phyloP scores from a whole-genome alignment of 371 early-diverging fungal genomes.

The Mortierella sp. region DNA sequence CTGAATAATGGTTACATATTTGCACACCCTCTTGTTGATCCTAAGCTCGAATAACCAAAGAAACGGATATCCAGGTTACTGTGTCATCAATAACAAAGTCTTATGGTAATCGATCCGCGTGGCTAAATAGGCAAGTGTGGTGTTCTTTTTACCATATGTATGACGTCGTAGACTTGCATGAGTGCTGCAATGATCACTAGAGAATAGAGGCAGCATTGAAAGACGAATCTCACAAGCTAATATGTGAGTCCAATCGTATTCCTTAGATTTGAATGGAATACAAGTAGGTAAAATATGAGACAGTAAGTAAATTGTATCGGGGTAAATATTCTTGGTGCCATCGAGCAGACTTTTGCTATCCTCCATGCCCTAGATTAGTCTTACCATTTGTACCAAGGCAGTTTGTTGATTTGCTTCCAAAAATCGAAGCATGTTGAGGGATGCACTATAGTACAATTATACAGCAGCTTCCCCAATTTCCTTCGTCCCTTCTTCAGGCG shows the following conservation, averaged over 20 bases:
- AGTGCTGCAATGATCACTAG: constrained; percentile 15
- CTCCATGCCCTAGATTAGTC: no score
- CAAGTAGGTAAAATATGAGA: background rate
- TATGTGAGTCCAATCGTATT: constrained; percentile 28
- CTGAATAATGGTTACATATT: constrained; percentile 32
- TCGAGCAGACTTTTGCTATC: no score
- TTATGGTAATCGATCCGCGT: no score
- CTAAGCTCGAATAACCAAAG: constrained; percentile 39
- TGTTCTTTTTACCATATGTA: constrained; percentile 10
- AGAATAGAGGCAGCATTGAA: constrained; percentile 23
- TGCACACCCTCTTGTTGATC: constrained; percentile 30
- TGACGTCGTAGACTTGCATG: constrained; percentile 22
- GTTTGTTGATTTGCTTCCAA: no score
- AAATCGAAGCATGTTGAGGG: no score
- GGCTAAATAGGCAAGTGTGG: background rate
- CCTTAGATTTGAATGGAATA: constrained; percentile 2
- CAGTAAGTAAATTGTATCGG: no score
- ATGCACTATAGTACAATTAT: no score
- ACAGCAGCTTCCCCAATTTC: no score
- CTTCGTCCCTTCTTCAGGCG: no score
- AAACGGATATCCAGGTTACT: background rate
- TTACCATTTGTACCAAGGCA: no score
- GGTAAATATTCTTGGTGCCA: no score
- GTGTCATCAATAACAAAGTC: no score
- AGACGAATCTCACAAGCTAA: constrained; percentile 18